These are phyloP conservation scores for Diophrys appendiculata DNA, from an alignment of 73 alveolate species.

Conservation along the genomic window DNA sequence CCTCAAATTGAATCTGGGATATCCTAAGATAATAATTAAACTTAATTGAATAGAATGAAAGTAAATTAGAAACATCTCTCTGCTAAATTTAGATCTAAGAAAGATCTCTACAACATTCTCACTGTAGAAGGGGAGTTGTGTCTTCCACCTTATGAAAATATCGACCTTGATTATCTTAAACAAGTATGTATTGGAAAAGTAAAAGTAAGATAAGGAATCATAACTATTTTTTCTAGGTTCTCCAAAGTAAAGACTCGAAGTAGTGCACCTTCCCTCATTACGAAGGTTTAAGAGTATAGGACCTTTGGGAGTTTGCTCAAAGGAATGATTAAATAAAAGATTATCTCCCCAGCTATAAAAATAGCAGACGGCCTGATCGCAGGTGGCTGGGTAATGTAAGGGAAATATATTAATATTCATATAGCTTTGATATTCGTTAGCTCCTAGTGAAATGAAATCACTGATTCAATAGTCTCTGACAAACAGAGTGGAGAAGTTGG, in stretches of 20 bases:
- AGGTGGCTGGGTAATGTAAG: not conserved
- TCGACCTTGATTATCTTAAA: not conserved
- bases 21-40: not conserved
- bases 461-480: not conserved
- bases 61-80: not conserved
- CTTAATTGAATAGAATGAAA: not conserved
- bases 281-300: not conserved
- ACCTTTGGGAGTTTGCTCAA: not conserved
- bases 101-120: constrained; percentile 15
- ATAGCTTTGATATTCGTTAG: not conserved
- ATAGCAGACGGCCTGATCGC: not conserved
- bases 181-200: not conserved
- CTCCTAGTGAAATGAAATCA: not conserved
- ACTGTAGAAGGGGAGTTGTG: not conserved
- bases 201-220: not conserved
- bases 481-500: not conserved
- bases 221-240: not conserved
- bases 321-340: not conserved
- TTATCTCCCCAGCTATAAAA: not conserved
- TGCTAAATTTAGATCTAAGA: not conserved
- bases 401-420: not conserved
- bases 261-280: not conserved
- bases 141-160: not conserved
- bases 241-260: not conserved
- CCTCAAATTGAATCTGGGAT: not conserved